Base-by-base conservation (phyloP, 75 land plant species). In the Picea glauca region DNA sequence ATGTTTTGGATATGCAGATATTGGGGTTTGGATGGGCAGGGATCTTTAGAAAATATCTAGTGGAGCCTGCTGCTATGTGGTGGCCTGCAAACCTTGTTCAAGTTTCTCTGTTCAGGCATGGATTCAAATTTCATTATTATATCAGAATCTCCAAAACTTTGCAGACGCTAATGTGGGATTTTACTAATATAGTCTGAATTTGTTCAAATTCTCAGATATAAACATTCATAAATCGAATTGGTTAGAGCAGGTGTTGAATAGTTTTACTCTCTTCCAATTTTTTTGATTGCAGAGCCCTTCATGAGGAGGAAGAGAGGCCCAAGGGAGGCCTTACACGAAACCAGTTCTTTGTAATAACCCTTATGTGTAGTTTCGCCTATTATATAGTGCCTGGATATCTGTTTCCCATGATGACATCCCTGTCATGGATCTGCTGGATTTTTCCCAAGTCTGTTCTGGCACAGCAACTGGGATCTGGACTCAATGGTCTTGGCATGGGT, bases 1-100 rank as follows among this genome's bases (percentile, higher is more conserved):
- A 15, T 72, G 20, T 4, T 5, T 2, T 60, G 0, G 54, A 20
- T 79, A 14, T 75, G 84, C 81, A 91, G 93, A 18, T 92, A 9
- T 23, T 92, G 46, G 93, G 93, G 6, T 92, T 88, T 87, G 93
- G 93, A 31, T 92, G 93, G 93, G 93, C 90, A 21, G 93, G 93
- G 9, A 65, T 92, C 78, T 77, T 92, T 26, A 77, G 93, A 65
- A 87, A 76, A 74, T 90, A 87, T 78, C 58, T 92, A 74, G 90
- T 92, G n/a, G 86, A 92, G 74, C 93, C 92, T 50, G 90, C 81
- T 66, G 85, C 85, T 33, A 92, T 92, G 93, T 92, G 93, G 93
- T 92, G 93, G 93, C 93, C 93, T 75, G 58, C 91, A 23, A 92
- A 92, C 68, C 81, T 92, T 8, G 92, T 91, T 61, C 92, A 89